Base-by-base conservation (phyloP, 2,329 filamentous ascomycete genomes). In the Fusarium euwallaceae region DNA sequence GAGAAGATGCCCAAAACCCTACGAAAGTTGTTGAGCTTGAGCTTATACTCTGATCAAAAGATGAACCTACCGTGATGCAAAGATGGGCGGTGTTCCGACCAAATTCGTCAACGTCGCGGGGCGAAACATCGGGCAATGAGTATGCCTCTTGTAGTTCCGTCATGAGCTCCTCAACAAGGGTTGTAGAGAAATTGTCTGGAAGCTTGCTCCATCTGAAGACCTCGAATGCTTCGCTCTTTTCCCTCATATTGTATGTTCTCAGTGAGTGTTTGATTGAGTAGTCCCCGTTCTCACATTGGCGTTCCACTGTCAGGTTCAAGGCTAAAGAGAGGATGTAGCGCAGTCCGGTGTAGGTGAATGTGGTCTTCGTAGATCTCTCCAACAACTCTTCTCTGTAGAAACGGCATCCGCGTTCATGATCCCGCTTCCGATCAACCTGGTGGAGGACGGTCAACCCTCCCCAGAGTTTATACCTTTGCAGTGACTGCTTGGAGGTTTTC, bases 271-370 rank as follows among this genome's bases (percentile, higher is more conserved):
- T 32, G 20, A 43, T 43, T 16, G 20, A 14, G 29, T 37, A 37
- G 16, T 1, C 16, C 36, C 16, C 16, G 7, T 9, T 12, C 36
- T 17, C 4, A 36, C 4, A 56, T 20, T 8, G 32, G 20, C 36
- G 53, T 12, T 20, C n/a, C 7, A 56, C 8, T 3, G 53, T 34
- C 29, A 36, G 12, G 6, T 34, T 29, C n/a, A 56, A 12, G 4
- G 32, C 29, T 6, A 6, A 29, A 0, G 29, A 34, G 14, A 66
- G 0, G 1, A 4, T 0, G 9, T 14, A 34, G 0, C 34, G 29
- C 14, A 61, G 8, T 0, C 66, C 62, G 4, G 45, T 17, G 0
- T 66, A 68, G 0, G 2, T 6, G 1, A 45, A 12, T 0, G 53
- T 66, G 9, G 27, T 53, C 0, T 14, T 68, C 8, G 20, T 53